phyloP scores from a whole-genome alignment of 129 eudicot genomes.

The Helianthus annuus region HanXRQr2.0-SUNRISE NC_035439.2:2713673-2714172 shows the following conservation, averaged over 20 bases:
- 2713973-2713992: background rate
- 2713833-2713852: constrained; percentile 84
- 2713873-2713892: constrained; percentile 86
- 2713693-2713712: too few species aligned
- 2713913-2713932: constrained; percentile 24
- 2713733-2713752: background rate
- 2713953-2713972: constrained; percentile 8
- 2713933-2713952: constrained; percentile 8
- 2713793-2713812: constrained; percentile 99
- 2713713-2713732: too few species aligned
- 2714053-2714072: too few species aligned
- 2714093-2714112: too few species aligned
- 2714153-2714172: too few species aligned
- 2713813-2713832: constrained; percentile 78
- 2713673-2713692: too few species aligned
- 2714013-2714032: too few species aligned
- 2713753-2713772: background rate
- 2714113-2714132: too few species aligned
- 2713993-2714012: too few species aligned
- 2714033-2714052: too few species aligned
- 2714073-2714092: too few species aligned
- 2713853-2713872: constrained; percentile 59
- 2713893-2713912: constrained; percentile 99
- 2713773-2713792: constrained; percentile 52
- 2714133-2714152: too few species aligned